Conservation (phyloP, 306 rosid genomes). For the Acacia crassicarpa region DNA sequence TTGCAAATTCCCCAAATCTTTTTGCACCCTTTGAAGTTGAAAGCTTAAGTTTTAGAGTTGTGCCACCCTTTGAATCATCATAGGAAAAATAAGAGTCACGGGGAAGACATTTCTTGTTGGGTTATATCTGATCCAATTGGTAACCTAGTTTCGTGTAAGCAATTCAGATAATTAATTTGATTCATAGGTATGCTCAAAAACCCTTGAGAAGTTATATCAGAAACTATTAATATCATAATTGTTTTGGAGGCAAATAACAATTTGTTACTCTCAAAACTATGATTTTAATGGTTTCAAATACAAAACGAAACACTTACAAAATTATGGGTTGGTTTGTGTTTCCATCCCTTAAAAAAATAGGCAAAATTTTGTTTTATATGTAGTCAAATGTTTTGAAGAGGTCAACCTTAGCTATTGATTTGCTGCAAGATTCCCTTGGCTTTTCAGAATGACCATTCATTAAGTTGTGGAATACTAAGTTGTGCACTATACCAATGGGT, state of each 20-base stretch:
- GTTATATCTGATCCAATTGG: too few relatives aligned
- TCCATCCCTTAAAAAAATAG: slow-evolving; percentile 9
- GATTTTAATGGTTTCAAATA: not conserved
- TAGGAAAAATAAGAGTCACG: too few relatives aligned
- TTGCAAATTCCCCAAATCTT: too few relatives aligned
- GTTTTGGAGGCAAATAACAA: not conserved
- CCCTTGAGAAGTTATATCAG: not conserved
- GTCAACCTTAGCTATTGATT: not conserved
- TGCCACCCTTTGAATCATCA: too few relatives aligned
- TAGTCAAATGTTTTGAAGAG: not conserved
- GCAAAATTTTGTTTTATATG: slow-evolving; percentile 24
- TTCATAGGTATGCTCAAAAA: not conserved
- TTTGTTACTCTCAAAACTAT: not conserved
- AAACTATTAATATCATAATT: not conserved
- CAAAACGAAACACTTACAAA: not conserved
- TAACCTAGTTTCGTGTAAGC: too few relatives aligned
- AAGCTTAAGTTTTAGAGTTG: too few relatives aligned
- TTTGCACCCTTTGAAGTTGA: too few relatives aligned
- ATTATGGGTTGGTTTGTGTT: slow-evolving; percentile 20
- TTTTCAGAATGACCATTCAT: not conserved
- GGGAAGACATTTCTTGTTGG: too few relatives aligned
- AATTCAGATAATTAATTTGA: too few relatives aligned
- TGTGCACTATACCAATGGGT: not conserved
- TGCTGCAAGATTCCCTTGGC: not conserved
- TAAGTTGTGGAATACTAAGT: not conserved